Base-by-base conservation (phyloP, 495 filamentous ascomycete genomes). In the Hyaloscypha finlandica region DNA sequence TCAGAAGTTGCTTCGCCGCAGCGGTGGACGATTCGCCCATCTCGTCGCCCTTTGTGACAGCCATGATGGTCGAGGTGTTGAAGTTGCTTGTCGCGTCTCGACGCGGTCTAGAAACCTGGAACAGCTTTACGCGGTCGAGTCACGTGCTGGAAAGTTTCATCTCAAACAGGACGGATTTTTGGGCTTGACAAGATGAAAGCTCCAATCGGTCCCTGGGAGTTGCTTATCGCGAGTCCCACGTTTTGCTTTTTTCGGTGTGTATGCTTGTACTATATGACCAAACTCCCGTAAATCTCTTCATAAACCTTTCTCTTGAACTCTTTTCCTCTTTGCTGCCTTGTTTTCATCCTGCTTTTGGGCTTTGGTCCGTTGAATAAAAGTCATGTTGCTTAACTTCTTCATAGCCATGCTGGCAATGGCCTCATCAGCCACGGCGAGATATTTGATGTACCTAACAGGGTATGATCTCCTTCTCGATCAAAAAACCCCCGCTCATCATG, bases 21-120 rank as follows among this genome's bases (percentile, higher is more conserved):
- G 87, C 83, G 9, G 87, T 88, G 16, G 94, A 96, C 11, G 93
- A 95, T 77, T 97, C 93, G 67, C 85, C 85, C 65, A 66, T 81
- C 81, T 73, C 74, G 61, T 66, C 65, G 6, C 42, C 67, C 33
- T 74, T 74, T 30, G 52, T 61, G 37, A 57, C 51, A 16, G 67
- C 62, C 69, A 71, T 69, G 16, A 48, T 73, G 22, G 33, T 64
- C 30, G 6, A 29, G 30, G 65, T 61, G 45, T 59, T 54, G 55
- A 20, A 32, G 54, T 35, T 33, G 4, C 16, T 48, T 12, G 56
- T 73, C 45, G 58, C 53, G 59, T 72, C 39, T 53, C 29, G 32
- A 55, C 65, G 69, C 69, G 68, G 31, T 62, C 53, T 35, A 65
- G 25, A 68, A 68, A n/a, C n/a, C n/a, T n/a, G n/a, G n/a, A n/a